Percentiles rank a stretch among this genome's conserved stretches.
Conservation (phyloP, 2,329 filamentous ascomycete genomes). For the Macrophomina tecta region DNA sequence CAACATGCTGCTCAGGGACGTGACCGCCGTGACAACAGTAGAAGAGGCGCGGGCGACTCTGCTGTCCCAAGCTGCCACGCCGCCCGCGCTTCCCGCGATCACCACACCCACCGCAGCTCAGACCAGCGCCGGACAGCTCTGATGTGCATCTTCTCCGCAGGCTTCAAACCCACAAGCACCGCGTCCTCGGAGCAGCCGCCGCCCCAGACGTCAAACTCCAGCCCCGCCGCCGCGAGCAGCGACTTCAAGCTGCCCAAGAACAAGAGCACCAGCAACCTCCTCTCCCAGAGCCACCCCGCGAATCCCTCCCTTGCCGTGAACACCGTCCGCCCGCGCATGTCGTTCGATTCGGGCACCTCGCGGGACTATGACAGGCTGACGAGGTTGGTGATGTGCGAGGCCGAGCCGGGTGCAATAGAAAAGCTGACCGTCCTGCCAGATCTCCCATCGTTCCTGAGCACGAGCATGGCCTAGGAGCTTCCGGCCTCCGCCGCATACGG, state of each 20-base stretch:
- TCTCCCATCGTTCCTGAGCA: slow-evolving; percentile 83
- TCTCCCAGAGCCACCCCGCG: slow-evolving; percentile 39
- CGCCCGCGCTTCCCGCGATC: slow-evolving; percentile 23
- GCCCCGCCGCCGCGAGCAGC: slow-evolving; percentile 30
- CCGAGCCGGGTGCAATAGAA: neutral
- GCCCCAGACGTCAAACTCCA: neutral
- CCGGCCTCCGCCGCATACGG: slow-evolving; percentile 90
- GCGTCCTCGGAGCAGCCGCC: slow-evolving; percentile 17
- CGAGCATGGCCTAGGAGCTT: slow-evolving; percentile 83
- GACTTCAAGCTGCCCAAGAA: slow-evolving; percentile 53
- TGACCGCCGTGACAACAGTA: slow-evolving; percentile 24
- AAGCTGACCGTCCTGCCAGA: slow-evolving; percentile 21
- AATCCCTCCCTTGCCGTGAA: slow-evolving; percentile 54
- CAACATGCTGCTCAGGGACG: slow-evolving; percentile 16
- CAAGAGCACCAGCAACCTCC: slow-evolving; percentile 57
- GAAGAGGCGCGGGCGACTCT: slow-evolving; percentile 7
- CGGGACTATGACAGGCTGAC: slow-evolving; percentile 64
- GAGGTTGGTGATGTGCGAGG: slow-evolving; percentile 63
- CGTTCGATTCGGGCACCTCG: slow-evolving; percentile 73
- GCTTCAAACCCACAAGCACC: slow-evolving; percentile 27
- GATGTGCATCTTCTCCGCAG: slow-evolving; percentile 27
- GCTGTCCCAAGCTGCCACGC: slow-evolving; percentile 13
- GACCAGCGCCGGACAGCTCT: slow-evolving; percentile 25
- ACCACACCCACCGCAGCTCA: slow-evolving; percentile 27
- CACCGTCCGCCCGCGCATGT: slow-evolving; percentile 71